These are phyloP conservation scores for Paramecium caudatum DNA, from an alignment of 73 alveolate species.

Conservation along the genomic window DNA sequence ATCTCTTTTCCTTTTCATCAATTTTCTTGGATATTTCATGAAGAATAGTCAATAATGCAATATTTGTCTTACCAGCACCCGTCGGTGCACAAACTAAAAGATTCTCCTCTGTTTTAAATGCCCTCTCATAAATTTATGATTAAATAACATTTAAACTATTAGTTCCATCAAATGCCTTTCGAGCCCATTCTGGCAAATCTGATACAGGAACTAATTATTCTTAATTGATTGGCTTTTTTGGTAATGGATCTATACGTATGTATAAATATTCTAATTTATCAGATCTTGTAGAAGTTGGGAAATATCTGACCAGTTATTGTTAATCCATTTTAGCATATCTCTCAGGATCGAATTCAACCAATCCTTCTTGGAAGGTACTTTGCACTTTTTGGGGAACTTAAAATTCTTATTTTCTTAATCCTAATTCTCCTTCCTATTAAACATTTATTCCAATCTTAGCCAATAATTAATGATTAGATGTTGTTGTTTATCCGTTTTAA, in stretches of 20 bases:
- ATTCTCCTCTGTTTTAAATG: conserved; percentile 92
- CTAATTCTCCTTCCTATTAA: conserved; percentile 31
- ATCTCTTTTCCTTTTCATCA: conserved; percentile 80
- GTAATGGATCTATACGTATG: conserved; percentile 54
- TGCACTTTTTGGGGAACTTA: neutral
- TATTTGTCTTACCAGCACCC: conserved; percentile 99
- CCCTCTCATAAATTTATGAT: conserved; percentile 90
- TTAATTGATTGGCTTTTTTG: neutral
- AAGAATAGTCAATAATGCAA: conserved; percentile 94
- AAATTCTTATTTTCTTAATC: conserved; percentile 43
- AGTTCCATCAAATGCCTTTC: conserved; percentile 89
- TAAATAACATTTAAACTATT: conserved; percentile 92
- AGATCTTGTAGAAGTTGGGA: conserved; percentile 49
- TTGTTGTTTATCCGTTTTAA: neutral
- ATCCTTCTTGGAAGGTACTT: conserved; percentile 27
- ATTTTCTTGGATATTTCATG: conserved; percentile 89
- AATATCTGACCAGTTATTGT: conserved; percentile 9
- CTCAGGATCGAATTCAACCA: conserved; percentile 59
- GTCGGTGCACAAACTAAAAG: conserved; percentile 98
- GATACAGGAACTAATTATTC: neutral
- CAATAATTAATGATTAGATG: conserved; percentile 42
- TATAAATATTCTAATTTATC: conserved; percentile 46
- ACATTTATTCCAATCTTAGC: conserved; percentile 53
- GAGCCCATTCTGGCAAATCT: conserved; percentile 58
- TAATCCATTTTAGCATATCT: conserved; percentile 58